A percentile compares a stretch with the other conserved stretches of the same genome.
phyloP scores from a whole-genome alignment of 257 asterid genomes.

The Solanum microdontum region DNA sequence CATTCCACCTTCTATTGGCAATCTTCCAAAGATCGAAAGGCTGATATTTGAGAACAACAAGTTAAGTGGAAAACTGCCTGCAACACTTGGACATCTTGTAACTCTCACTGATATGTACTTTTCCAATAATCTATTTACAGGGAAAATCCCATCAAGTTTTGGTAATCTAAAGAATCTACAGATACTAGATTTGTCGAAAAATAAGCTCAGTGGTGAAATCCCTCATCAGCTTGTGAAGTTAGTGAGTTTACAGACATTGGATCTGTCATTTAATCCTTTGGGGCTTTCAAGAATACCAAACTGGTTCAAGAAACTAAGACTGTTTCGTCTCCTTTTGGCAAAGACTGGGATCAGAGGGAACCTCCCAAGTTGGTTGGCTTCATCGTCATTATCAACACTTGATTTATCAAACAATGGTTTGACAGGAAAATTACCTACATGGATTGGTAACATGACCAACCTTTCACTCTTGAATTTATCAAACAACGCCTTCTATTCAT shows the following conservation, averaged over 20 bases:
- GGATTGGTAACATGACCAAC: slow-evolving; percentile 58
- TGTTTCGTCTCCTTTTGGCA: slow-evolving; percentile 28
- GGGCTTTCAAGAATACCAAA: slow-evolving; percentile 25
- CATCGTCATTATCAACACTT: slow-evolving; percentile 32
- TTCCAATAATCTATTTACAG: slow-evolving; percentile 42
- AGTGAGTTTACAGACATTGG: slow-evolving; percentile 22
- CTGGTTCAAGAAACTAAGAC: slow-evolving; percentile 24
- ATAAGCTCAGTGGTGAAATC: slow-evolving; percentile 32
- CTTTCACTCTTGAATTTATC: slow-evolving; percentile 47
- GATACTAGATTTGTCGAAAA: slow-evolving; percentile 40
- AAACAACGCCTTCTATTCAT: slow-evolving; percentile 30
- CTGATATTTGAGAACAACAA: slow-evolving; percentile 40
- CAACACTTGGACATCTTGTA: slow-evolving; percentile 35
- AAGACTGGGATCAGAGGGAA: slow-evolving; percentile 45
- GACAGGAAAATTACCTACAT: slow-evolving; percentile 40
- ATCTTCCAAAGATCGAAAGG: slow-evolving; percentile 17
- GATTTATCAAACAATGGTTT: slow-evolving; percentile 52
- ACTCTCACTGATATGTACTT: slow-evolving; percentile 25
- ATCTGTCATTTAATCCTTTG: slow-evolving; percentile 56
- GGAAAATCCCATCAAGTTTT: slow-evolving; percentile 41
- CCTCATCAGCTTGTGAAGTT: slow-evolving; percentile 29
- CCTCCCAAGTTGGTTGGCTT: slow-evolving; percentile 41
- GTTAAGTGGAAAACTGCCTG: slow-evolving; percentile 48
- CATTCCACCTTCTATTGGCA: slow-evolving; percentile 42
- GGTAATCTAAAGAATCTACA: slow-evolving; percentile 31